Base-by-base conservation (phyloP, 2,329 filamentous ascomycete genomes). In the Diaporthe sp. region DNA sequence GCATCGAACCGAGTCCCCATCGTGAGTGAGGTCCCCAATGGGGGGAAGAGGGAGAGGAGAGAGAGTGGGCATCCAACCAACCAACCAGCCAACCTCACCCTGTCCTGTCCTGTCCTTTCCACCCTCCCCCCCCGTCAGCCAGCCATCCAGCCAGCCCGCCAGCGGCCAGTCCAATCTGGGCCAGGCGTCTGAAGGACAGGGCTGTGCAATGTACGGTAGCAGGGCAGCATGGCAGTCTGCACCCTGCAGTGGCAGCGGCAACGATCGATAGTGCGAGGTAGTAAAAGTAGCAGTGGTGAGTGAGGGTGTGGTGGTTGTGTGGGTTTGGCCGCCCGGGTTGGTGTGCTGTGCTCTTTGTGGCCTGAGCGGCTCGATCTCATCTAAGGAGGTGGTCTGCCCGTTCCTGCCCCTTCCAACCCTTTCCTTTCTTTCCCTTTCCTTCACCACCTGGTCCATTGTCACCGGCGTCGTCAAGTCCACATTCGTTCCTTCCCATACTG, bases 401-500 rank as follows among this genome's bases (percentile, higher is more conserved):
- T 72, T 72, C 52, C n/a, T 33, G 47, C 66, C 47, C 54, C 54
- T 57, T 69, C 38, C 58, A 40, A 54, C 64, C 61, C 38, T 72
- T 71, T 40, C 50, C 33, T 67, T 71, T 67, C 66, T 67, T 73
- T 73, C 54, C 54, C 47, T 71, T 66, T 71, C 45, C 68, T 72
- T 75, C 75, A 76, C 75, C 74, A 75, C 74, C 73, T 75, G 75
- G 74, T 78, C 77, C 80, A 81, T 83, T 81, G 80, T 82, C 80
- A 77, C 75, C 75, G 80, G 77, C 78, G 80, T 79, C 76, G 82
- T 81, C 77, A 72, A 73, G 73, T 74, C 69, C 80, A 79, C 82
- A 81, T 76, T 80, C 78, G 79, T 81, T 80, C 83, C 82, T 83
- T 84, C 84, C 85, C 84, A 80, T 80, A 84, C 83, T 78, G 77